A percentile compares a stretch with the other conserved stretches of the same genome.
Evolutionary conservation across 148 eudicot genomes (phyloP).

Genomic region (Suaeda aralocaspica): DNA sequence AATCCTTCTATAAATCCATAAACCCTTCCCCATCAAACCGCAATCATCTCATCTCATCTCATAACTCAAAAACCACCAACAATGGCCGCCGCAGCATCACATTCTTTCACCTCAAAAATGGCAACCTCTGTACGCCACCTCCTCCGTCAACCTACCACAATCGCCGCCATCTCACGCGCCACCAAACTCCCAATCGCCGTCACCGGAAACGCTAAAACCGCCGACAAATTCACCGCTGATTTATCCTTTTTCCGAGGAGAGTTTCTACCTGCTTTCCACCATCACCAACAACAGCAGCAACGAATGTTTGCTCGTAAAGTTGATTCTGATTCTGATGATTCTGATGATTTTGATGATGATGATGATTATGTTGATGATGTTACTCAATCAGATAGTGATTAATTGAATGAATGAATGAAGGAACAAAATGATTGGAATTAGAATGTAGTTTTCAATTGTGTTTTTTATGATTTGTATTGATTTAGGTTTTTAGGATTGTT

Average conservation of each 20-base stretch:
- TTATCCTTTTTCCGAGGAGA: neutral
- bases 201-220: neutral
- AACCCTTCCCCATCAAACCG: neutral
- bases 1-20: too few relatives aligned
- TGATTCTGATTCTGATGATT: neutral
- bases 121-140: slow-evolving; percentile 17
- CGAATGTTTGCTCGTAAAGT: neutral
- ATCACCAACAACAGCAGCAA: too few relatives aligned
- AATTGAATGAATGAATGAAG: neutral
- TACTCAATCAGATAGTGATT: too few relatives aligned
- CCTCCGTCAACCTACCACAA: neutral
- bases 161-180: slow-evolving; percentile 6
- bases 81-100: slow-evolving; percentile 2
- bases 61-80: neutral
- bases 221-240: neutral
- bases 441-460: too few relatives aligned
- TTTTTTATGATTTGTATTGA: too few relatives aligned
- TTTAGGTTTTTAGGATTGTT: too few relatives aligned
- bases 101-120: neutral
- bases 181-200: neutral
- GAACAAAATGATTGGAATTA: too few relatives aligned
- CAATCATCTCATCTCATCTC: neutral
- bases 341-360: neutral
- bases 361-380: neutral
- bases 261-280: neutral